These are phyloP conservation scores for Leishmania mexicana DNA, from an alignment of 208 protist genomes.

Conservation along the genomic window DNA sequence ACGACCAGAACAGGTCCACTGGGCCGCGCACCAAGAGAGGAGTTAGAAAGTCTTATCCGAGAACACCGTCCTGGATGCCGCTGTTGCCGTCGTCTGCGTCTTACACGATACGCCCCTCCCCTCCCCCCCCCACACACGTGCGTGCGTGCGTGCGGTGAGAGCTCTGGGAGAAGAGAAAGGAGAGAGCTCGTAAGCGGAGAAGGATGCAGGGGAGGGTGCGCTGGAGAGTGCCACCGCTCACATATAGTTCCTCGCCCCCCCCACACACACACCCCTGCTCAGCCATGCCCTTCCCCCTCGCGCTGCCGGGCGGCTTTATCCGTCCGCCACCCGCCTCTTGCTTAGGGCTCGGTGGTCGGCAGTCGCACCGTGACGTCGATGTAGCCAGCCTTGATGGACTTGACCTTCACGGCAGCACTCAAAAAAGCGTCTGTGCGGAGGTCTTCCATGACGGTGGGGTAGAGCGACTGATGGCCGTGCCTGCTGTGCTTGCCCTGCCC, in stretches of 20 bases:
- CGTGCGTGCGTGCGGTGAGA: too few relatives aligned
- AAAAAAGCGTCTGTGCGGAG: constrained; percentile 49
- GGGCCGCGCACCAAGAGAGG: too few relatives aligned
- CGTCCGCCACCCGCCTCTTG: neutral
- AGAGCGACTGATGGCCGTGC: constrained; percentile 44
- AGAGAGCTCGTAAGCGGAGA: neutral
- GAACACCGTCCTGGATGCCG: too few relatives aligned
- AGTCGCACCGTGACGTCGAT: constrained; percentile 38
- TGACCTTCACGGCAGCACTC: constrained; percentile 20
- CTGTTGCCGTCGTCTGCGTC: neutral
- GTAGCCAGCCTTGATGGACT: constrained; percentile 51
- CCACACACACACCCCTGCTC: neutral
- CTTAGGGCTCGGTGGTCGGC: neutral
- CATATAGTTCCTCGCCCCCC: neutral
- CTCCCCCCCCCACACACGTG: neutral
- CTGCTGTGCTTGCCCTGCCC: constrained; percentile 74
- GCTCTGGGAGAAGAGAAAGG: neutral
- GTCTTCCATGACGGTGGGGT: constrained; percentile 36
- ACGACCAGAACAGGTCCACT: too few relatives aligned
- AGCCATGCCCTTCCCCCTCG: neutral
- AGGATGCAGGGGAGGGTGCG: neutral
- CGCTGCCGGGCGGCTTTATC: neutral
- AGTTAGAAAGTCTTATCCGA: too few relatives aligned
- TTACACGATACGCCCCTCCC: neutral
- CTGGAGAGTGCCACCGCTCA: neutral